These are phyloP conservation scores for Juglanconis oblonga DNA, from an alignment of 2,329 filamentous ascomycete species.

Conservation along the genomic window DNA sequence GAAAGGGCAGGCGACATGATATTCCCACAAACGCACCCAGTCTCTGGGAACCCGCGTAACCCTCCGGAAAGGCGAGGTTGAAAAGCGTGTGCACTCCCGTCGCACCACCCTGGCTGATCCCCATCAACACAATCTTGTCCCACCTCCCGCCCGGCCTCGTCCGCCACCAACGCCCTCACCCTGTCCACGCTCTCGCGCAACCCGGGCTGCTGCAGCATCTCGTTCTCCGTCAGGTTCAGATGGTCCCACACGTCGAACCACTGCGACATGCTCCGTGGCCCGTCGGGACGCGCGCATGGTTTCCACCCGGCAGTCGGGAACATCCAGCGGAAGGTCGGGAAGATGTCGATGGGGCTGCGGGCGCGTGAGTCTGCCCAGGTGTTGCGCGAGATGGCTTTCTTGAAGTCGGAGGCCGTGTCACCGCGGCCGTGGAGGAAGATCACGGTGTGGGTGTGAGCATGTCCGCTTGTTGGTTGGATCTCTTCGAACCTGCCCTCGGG, in stretches of 20 bases:
- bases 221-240: conserved; percentile 35
- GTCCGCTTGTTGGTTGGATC: conserved; percentile 16
- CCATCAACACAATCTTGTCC: conserved; percentile 40
- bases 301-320: conserved; percentile 35
- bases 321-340: conserved; percentile 47
- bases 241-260: conserved; percentile 53
- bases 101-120: conserved; percentile 45
- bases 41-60: conserved; percentile 1
- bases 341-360: conserved; percentile 34
- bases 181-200: conserved; percentile 35
- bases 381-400: conserved; percentile 24
- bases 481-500: background rate
- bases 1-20: conserved; percentile 23
- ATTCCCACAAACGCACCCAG: conserved; percentile 38
- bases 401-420: conserved; percentile 34
- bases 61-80: conserved; percentile 27
- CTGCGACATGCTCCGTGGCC: conserved; percentile 29
- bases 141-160: conserved; percentile 37
- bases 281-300: conserved; percentile 22
- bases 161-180: conserved; percentile 30
- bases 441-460: conserved; percentile 38
- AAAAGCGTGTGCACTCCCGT: conserved; percentile 37
- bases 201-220: conserved; percentile 40
- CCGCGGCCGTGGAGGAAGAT: conserved; percentile 46
- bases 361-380: conserved; percentile 26